Base-by-base conservation (phyloP, 768 basidiomycete genomes). In the Suillus americanus region DNA sequence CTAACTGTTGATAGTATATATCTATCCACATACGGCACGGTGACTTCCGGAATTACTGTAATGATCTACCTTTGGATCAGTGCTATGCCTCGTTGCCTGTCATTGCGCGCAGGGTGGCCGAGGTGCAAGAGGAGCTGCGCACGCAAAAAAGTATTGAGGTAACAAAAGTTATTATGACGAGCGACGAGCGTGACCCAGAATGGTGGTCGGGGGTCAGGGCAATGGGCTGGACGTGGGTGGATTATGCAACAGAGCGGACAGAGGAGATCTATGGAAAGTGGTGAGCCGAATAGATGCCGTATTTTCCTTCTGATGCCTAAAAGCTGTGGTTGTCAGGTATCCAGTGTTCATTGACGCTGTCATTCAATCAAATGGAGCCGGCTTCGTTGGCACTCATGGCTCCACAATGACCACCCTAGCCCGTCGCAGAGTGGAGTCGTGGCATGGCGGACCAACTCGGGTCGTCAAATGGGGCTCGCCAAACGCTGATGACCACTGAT, bases 381-480 rank as follows among this genome's bases (percentile, higher is more conserved):
- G 89, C 2, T 88, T 92, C 69, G 84, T 93, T 16, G 91, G 90
- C 10, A 91, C 89, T 2, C 83, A 89, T 67, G 70, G 79, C 48
- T 91, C 89, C 40, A 92, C 91, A 5, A 90, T 91, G 85, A 86
- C 88, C 3, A 77, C 85, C 53, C 67, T 92, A 37, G 88, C 90
- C 7, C 80, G 81, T 23, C 82, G 87, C n/a, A 80, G 91, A 30
- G 89, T 89, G 30, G 77, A 86, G 68, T 83, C 87, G 30, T 92
- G 91, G 91, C 74, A 80, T 4, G 80, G 81, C 59, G 90, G 89
- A 41, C 79, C 80, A 6, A 76, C 74, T 16, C 79, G 83, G 63
- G 80, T 77, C 30, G 78, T 89, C 4, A 83, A 81, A 73, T 91
- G 88, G 88, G 90, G 88, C 1, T 78, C 67, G 48, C 79, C 80